Evolutionary conservation across 2,329 filamentous ascomycete genomes (phyloP).

Genomic region (Teratosphaeria nubilosa): DNA sequence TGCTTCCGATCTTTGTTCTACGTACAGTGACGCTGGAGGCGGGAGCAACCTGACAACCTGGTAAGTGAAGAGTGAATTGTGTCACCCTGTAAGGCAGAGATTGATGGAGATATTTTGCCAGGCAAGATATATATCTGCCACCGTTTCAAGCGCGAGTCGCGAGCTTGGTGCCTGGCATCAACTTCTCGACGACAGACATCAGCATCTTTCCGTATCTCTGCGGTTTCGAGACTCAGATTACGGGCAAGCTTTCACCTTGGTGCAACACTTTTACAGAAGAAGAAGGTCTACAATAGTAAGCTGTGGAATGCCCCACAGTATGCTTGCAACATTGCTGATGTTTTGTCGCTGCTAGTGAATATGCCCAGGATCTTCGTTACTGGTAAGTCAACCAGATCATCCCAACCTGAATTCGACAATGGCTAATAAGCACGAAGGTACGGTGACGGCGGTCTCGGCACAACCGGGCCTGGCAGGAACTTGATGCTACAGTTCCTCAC

Average conservation of each 20-base stretch:
- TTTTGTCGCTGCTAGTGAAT: conserved; percentile 37
- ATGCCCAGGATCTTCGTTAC: conserved; percentile 56
- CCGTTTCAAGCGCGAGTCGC: conserved; percentile 47
- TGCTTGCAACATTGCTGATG: too few relatives aligned
- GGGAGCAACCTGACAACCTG: conserved; percentile 38
- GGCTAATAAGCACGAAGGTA: neutral
- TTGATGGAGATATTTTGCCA: too few relatives aligned
- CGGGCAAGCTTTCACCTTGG: neutral
- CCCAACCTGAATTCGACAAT: neutral
- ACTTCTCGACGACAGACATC: conserved; percentile 26
- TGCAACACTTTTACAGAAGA: neutral
- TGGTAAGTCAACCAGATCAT: conserved; percentile 44
- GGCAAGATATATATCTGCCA: conserved; percentile 41
- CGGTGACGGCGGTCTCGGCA: conserved; percentile 36
- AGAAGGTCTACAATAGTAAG: neutral
- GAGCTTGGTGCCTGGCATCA: conserved; percentile 44
- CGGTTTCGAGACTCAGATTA: neutral
- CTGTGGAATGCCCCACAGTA: too few relatives aligned
- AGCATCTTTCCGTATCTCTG: neutral
- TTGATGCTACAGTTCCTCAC: conserved; percentile 55
- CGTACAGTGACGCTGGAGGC: conserved; percentile 46
- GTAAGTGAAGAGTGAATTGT: conserved; percentile 12
- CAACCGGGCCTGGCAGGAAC: conserved; percentile 39
- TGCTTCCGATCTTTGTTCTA: conserved; percentile 53
- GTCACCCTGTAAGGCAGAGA: too few relatives aligned